phyloP scores from a whole-genome alignment of 805 yeast species.

The Helenozyma baotianmanensis region DNA sequence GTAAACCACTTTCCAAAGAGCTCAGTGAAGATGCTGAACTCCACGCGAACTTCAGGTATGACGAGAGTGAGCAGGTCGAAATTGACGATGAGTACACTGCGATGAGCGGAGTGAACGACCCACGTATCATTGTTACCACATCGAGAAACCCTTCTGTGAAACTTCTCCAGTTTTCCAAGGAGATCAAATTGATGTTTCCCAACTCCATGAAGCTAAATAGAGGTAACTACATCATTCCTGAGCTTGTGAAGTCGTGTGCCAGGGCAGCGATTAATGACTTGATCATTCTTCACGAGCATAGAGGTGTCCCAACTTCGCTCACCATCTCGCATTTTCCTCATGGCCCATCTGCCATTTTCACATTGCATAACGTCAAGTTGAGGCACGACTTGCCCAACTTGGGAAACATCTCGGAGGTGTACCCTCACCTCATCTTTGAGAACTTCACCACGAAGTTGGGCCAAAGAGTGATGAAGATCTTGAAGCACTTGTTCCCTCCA shows the following conservation, averaged over 20 bases:
- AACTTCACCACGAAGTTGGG: slow-evolving; percentile 82
- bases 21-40: slow-evolving; percentile 80
- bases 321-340: slow-evolving; percentile 95
- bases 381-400: slow-evolving; percentile 86
- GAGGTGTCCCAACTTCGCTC: slow-evolving; percentile 95
- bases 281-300: slow-evolving; percentile 85
- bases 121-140: slow-evolving; percentile 88
- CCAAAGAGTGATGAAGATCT: slow-evolving; percentile 68
- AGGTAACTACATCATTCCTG: slow-evolving; percentile 86
- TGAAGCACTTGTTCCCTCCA: slow-evolving; percentile 91
- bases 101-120: slow-evolving; percentile 83
- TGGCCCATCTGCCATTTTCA: slow-evolving; percentile 94
- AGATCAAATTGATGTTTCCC: slow-evolving; percentile 83
- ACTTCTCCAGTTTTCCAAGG: slow-evolving; percentile 88
- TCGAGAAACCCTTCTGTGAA: slow-evolving; percentile 86
- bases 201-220: slow-evolving; percentile 84
- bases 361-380: slow-evolving; percentile 88
- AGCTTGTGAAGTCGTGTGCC: slow-evolving; percentile 78
- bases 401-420: slow-evolving; percentile 86
- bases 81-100: slow-evolving; percentile 93
- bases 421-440: slow-evolving; percentile 92
- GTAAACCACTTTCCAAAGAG: slow-evolving; percentile 86
- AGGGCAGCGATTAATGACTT: slow-evolving; percentile 79
- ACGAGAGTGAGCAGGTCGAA: slow-evolving; percentile 64
- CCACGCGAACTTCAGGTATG: slow-evolving; percentile 79